Conservation (phyloP, 805 yeast genomes). For the Candida chauliodis region DNA sequence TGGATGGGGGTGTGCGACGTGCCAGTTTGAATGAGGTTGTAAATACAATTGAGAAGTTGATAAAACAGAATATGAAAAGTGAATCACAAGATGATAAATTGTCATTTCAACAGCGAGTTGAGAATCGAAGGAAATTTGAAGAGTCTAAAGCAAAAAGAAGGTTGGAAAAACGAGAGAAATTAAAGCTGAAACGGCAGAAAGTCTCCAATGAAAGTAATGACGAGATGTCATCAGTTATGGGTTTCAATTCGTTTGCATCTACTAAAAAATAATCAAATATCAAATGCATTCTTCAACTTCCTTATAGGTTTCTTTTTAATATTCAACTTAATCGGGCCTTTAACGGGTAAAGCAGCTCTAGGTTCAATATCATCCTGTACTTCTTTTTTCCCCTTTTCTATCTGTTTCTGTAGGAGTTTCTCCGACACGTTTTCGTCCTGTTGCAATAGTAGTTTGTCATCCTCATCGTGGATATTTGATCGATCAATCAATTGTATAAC, state of each 20-base stretch:
- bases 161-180: conserved; percentile 20
- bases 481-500: conserved; percentile 28
- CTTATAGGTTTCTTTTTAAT: conserved; percentile 12
- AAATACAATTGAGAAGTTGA: conserved; percentile 25
- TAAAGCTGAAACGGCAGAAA: conserved; percentile 12
- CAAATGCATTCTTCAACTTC: conserved; percentile 4
- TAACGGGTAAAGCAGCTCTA: not conserved
- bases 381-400: conserved; percentile 37
- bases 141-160: conserved; percentile 28
- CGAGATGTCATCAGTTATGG: conserved; percentile 47
- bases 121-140: conserved; percentile 35
- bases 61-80: conserved; percentile 15
- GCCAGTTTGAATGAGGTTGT: conserved; percentile 35
- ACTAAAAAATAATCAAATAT: conserved; percentile 32
- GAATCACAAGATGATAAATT: conserved; percentile 14
- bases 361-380: conserved; percentile 3
- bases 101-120: conserved; percentile 40
- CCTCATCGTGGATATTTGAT: not conserved
- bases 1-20: conserved; percentile 34
- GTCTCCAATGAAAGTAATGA: conserved; percentile 12
- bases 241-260: conserved; percentile 53
- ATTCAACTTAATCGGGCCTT: conserved; percentile 20
- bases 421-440: not conserved
- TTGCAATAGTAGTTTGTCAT: not conserved
- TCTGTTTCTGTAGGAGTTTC: conserved; percentile 49